Evolutionary conservation across 2,329 filamentous ascomycete genomes (phyloP).

Genomic region (Ceratocystis cubensis): DNA sequence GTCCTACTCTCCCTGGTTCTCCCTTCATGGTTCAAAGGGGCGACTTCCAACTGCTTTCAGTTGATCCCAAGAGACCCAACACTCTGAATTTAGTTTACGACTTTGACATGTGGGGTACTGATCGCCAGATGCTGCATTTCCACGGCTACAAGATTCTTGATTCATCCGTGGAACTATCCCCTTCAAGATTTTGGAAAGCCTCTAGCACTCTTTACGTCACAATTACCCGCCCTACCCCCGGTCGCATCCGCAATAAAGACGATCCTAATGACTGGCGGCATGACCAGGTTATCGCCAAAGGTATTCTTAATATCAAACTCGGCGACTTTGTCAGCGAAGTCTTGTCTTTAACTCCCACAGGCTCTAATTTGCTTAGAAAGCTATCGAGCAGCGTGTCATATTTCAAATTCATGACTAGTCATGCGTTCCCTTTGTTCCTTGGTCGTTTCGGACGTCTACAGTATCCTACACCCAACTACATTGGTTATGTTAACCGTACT

Average conservation of each 20-base stretch:
- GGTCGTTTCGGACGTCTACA: conserved; percentile 44
- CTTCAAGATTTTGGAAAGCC: conserved; percentile 46
- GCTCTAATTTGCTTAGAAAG: conserved; percentile 35
- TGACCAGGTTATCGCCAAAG: conserved; percentile 41
- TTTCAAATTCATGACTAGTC: conserved; percentile 40
- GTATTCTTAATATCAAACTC: conserved; percentile 44
- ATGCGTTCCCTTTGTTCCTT: conserved; percentile 41
- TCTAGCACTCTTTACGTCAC: conserved; percentile 52
- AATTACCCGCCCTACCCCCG: conserved; percentile 33
- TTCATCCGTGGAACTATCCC: conserved; percentile 44
- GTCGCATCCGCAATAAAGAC: conserved; percentile 24
- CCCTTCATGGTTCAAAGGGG: conserved; percentile 50
- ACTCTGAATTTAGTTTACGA: conserved; percentile 49
- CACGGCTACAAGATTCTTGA: conserved; percentile 52
- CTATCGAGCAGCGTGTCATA: conserved; percentile 37
- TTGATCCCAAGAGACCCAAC: conserved; percentile 41
- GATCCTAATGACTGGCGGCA: conserved; percentile 32
- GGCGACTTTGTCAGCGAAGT: conserved; percentile 44
- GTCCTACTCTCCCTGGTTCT: conserved; percentile 40
- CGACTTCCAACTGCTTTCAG: conserved; percentile 44
- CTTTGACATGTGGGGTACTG: conserved; percentile 45
- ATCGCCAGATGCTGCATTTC: conserved; percentile 43
- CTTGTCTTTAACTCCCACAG: conserved; percentile 40
- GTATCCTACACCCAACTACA: conserved; percentile 38
- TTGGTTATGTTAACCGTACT: conserved; percentile 42